These are phyloP conservation scores for Trifolium subterraneum DNA, from an alignment of 306 rosid species.

Conservation along the genomic window DNA sequence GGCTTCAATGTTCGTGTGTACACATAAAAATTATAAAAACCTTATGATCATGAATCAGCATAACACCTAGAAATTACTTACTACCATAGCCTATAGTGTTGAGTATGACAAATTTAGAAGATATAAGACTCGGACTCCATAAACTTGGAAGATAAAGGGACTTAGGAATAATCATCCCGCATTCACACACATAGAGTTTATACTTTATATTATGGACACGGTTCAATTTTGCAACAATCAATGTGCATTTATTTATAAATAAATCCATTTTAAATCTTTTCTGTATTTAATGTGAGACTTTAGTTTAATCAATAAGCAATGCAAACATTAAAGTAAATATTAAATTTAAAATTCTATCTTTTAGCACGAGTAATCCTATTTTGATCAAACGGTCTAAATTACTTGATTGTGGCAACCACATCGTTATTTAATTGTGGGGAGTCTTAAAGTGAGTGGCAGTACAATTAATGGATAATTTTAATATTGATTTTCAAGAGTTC, in stretches of 20 bases:
- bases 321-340: too few relatives aligned
- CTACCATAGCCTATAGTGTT: not conserved
- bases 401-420: not conserved
- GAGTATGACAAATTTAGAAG: constrained; percentile 31
- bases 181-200: not conserved
- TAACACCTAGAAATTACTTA: constrained; percentile 26
- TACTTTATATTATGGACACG: too few relatives aligned
- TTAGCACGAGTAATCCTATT: not conserved
- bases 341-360: too few relatives aligned
- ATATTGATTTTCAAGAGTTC: too few relatives aligned
- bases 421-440: not conserved
- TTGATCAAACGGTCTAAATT: not conserved
- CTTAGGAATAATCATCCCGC: not conserved
- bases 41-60: constrained; percentile 23
- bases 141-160: not conserved
- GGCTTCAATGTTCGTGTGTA: not conserved
- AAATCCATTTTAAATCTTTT: too few relatives aligned
- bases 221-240: too few relatives aligned
- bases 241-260: too few relatives aligned
- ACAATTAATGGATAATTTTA: too few relatives aligned
- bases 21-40: not conserved
- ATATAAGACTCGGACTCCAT: constrained; percentile 5
- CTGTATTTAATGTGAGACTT: too few relatives aligned
- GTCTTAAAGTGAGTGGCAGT: too few relatives aligned
- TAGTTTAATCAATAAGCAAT: too few relatives aligned